These are phyloP conservation scores for Pseudogymnoascus sp. DNA, from an alignment of 2,329 filamentous ascomycete genomes.

Conservation along the genomic window DNA sequence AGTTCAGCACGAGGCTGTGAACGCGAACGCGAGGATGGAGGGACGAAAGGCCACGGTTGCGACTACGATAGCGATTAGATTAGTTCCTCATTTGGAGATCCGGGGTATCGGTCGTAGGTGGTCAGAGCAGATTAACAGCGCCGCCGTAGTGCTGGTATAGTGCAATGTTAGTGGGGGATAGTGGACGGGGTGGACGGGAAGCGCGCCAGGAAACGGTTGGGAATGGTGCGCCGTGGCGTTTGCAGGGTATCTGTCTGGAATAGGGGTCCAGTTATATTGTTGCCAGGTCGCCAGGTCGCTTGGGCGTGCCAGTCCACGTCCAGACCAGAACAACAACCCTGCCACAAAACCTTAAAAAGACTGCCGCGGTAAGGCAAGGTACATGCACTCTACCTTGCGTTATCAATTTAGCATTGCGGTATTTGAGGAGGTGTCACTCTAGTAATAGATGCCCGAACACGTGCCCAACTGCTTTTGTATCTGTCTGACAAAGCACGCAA, in stretches of 20 bases:
- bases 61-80: conserved; percentile 4
- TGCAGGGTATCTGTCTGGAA: neutral
- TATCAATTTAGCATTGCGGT: conserved; percentile 4
- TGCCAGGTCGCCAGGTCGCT: neutral
- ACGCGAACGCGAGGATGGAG: neutral
- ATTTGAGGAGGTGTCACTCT: neutral
- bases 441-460: conserved; percentile 2
- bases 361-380: neutral
- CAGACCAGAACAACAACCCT: neutral
- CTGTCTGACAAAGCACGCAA: neutral
- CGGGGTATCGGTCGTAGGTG: neutral
- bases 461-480: neutral
- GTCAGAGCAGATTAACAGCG: conserved; percentile 6
- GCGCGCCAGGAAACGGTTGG: neutral
- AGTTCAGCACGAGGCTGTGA: conserved; percentile 7
- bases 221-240: neutral
- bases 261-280: conserved; percentile 6
- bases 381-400: conserved; percentile 6
- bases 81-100: conserved; percentile 1
- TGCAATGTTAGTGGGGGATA: neutral
- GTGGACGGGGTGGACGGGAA: neutral
- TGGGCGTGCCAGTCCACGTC: neutral
- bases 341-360: conserved; percentile 7
- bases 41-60: conserved; percentile 5
- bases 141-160: neutral